Evolutionary conservation across 2,329 filamentous ascomycete genomes (phyloP).

Genomic region (Trichoderma harzianum): DNA sequence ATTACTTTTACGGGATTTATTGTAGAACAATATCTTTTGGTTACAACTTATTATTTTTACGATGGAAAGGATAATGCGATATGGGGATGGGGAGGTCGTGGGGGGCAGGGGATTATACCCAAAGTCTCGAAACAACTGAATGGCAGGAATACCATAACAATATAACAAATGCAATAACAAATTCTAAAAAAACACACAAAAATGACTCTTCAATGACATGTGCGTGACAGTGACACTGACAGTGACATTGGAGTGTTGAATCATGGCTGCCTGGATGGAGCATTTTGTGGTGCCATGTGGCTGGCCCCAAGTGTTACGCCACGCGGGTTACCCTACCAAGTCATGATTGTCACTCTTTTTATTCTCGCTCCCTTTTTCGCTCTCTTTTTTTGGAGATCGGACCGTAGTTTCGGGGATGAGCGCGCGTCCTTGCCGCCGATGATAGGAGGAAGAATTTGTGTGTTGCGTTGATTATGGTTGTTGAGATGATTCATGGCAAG

Average conservation of each 20-base stretch:
- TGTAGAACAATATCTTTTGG: constrained; percentile 2
- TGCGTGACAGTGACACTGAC: neutral
- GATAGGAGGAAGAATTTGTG: neutral
- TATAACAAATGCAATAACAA: neutral
- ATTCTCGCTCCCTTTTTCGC: neutral
- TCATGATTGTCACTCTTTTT: neutral
- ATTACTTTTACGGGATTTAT: neutral
- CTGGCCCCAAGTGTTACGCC: neutral
- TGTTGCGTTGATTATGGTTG: neutral
- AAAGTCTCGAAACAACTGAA: constrained; percentile 27
- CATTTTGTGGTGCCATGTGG: neutral
- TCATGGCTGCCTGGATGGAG: neutral
- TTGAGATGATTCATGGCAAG: neutral
- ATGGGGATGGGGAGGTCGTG: neutral
- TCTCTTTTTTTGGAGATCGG: neutral
- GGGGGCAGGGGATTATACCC: neutral
- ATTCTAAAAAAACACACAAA: too few species aligned
- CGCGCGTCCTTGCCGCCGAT: neutral
- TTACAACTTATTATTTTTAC: neutral
- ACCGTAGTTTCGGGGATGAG: neutral
- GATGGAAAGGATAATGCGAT: constrained; percentile 6
- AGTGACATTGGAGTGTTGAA: neutral
- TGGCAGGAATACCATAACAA: constrained; percentile 38
- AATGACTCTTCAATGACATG: neutral
- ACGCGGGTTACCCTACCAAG: neutral